phyloP scores from a whole-genome alignment of 306 rosid genomes.

The Medicago lupulina region DNA sequence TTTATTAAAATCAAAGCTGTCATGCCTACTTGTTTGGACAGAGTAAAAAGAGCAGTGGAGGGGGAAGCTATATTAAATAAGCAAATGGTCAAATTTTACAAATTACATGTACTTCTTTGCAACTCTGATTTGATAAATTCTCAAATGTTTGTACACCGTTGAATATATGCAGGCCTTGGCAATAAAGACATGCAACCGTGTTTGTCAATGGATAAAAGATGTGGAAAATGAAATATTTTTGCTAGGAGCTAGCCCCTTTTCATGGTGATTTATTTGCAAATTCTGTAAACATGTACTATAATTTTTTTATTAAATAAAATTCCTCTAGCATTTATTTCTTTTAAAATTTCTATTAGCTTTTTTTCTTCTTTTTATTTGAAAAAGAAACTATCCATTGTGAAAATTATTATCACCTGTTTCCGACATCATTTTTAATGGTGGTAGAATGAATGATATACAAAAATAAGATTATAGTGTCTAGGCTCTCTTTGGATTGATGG shows the following conservation, averaged over 20 bases:
- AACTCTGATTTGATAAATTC: conserved; percentile 24
- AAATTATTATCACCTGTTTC: conserved; percentile 14
- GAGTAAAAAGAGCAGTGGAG: not conserved
- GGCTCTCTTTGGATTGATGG: too few species aligned
- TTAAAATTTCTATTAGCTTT: not conserved
- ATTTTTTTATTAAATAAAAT: conserved; percentile 47
- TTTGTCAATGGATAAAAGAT: conserved; percentile 98
- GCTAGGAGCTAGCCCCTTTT: conserved; percentile 99
- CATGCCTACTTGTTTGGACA: conserved; percentile 17
- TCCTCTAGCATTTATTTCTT: conserved; percentile 26
- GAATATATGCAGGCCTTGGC: conserved; percentile 80
- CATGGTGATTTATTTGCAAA: conserved; percentile 72
- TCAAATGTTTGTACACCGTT: conserved; percentile 39
- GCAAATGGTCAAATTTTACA: not conserved
- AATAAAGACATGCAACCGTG: conserved; percentile 89
- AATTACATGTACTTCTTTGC: conserved; percentile 11
- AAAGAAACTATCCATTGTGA: not conserved
- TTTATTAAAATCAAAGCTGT: not conserved
- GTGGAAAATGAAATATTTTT: conserved; percentile 94
- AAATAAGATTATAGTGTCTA: too few species aligned
- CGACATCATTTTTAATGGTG: not conserved
- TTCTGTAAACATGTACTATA: conserved; percentile 65
- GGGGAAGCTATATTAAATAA: not conserved
- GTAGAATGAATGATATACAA: too few species aligned
- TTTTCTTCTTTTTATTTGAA: not conserved